phyloP scores from a whole-genome alignment of 371 early-diverging fungal species.

The Conidiobolus coronatus region DNA sequence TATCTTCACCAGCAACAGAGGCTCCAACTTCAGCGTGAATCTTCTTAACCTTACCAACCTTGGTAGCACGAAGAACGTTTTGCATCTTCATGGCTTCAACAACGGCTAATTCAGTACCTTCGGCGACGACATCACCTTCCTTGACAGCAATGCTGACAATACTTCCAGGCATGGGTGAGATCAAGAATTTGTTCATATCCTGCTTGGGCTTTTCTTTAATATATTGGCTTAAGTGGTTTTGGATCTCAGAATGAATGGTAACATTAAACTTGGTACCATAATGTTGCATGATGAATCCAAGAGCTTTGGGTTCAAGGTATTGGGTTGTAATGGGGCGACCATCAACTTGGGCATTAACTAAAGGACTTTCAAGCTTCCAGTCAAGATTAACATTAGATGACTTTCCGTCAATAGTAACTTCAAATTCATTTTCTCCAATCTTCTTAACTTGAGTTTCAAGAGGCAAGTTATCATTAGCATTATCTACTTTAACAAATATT shows the following conservation, averaged over 20 bases:
- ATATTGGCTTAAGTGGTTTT: slow-evolving; percentile 33
- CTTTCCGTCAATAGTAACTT: slow-evolving; percentile 17
- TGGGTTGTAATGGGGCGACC: slow-evolving; percentile 29
- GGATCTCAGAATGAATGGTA: slow-evolving; percentile 26
- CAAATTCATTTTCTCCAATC: slow-evolving; percentile 8
- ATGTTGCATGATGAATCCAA: slow-evolving; percentile 62
- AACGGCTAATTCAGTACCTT: slow-evolving; percentile 68
- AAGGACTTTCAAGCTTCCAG: slow-evolving; percentile 52
- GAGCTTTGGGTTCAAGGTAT: slow-evolving; percentile 42
- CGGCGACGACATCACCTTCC: slow-evolving; percentile 55
- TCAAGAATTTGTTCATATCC: slow-evolving; percentile 41
- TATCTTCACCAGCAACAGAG: slow-evolving; percentile 65
- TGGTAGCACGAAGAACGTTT: slow-evolving; percentile 65
- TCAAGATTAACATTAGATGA: slow-evolving; percentile 19
- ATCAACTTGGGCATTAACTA: slow-evolving; percentile 28
- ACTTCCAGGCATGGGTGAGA: slow-evolving; percentile 86
- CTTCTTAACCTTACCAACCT: slow-evolving; percentile 54
- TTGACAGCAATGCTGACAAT: slow-evolving; percentile 67
- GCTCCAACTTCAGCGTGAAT: slow-evolving; percentile 46
- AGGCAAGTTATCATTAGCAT: slow-evolving; percentile 19
- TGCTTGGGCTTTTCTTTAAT: slow-evolving; percentile 54
- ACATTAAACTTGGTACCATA: slow-evolving; percentile 69
- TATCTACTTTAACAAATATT: slow-evolving; percentile 25
- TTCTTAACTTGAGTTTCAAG: slow-evolving; percentile 11
- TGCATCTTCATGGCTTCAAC: slow-evolving; percentile 99